Evolutionary conservation across 768 basidiomycete genomes (phyloP), one percentile per base, ranked within the genome.

Genomic region (Lanmaoa rubissima): DNA sequence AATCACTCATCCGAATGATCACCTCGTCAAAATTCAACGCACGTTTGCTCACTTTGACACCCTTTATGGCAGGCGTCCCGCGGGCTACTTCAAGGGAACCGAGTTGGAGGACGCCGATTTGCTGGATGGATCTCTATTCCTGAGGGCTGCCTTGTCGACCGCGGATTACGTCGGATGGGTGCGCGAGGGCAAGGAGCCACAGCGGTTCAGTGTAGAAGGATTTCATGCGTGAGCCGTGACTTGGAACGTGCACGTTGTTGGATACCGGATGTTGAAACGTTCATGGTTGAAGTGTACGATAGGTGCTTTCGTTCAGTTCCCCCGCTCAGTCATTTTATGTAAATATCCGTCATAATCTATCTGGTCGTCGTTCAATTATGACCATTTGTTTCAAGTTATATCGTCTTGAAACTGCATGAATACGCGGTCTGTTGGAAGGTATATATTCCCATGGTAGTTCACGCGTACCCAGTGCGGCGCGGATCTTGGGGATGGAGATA

Each of bases 101-200:
- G 66, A 67, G 35, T 47, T 77, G 43, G 66, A 65, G 21, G 75
- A 60, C 0, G 70, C 69, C 0, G 75, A 65, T 31, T 26, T 65
- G 2, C 42, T 76, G 16, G 75, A 76, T 35, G 76, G 76, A 31
- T 68, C 74, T 3, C 9, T 77, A 39, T 76, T 76, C 57, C 26
- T 73, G 57, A 61, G 70, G 53, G 60, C 60, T 11, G 63, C 74
- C 4, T 48, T 71, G 44, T 42, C 76, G 44, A 73, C 72, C 0
- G 61, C 65, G 26, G 66, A 73, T 40, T 63, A 63, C 26, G 42
- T 74, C 11, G 77, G 77, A 13, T 78, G 76, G 76, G 74, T 68
- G 61, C 63, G 75, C 14, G 76, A 79, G 54, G 76, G 75, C 0
- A 26, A 72, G 54, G 55, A 66, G 12, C 41, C 48, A 14, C 55